Evolutionary conservation across 1,284 basidiomycete genomes (phyloP).

Genomic region (Ustilago sp.): DNA sequence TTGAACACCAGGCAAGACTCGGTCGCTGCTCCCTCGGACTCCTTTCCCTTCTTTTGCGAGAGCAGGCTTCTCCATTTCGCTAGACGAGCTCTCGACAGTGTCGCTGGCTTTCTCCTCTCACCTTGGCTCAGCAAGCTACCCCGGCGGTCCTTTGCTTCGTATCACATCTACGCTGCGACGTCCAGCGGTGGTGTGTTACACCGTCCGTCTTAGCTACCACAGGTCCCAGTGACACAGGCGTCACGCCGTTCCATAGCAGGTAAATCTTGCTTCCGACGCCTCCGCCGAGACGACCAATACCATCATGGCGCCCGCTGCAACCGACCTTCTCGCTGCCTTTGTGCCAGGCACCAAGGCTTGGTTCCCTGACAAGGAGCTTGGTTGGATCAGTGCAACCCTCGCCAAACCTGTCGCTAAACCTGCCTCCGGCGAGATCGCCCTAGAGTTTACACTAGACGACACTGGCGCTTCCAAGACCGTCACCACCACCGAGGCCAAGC

Average conservation of each 20-base stretch:
- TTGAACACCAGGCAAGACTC: conserved; percentile 8
- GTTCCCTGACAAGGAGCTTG: conserved; percentile 91
- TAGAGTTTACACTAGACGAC: conserved; percentile 65
- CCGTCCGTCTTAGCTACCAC: not conserved
- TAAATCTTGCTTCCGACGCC: not conserved
- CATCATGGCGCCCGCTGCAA: conserved; percentile 50
- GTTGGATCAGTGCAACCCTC: conserved; percentile 91
- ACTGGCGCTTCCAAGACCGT: conserved; percentile 57
- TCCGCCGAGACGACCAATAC: not conserved
- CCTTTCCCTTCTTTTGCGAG: conserved; percentile 13
- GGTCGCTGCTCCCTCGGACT: conserved; percentile 8
- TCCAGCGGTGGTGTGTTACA: not conserved
- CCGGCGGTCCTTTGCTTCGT: conserved; percentile 22
- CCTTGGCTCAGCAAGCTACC: conserved; percentile 25
- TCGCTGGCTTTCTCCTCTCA: conserved; percentile 6
- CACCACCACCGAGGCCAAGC: conserved; percentile 56
- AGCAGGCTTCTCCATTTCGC: conserved; percentile 39
- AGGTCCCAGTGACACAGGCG: conserved; percentile 11
- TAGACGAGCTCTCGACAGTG: conserved; percentile 5
- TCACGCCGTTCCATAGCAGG: not conserved
- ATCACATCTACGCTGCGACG: not conserved
- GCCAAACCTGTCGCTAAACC: conserved; percentile 70
- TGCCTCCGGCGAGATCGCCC: conserved; percentile 51
- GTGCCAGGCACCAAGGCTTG: conserved; percentile 70
- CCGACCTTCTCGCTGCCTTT: conserved; percentile 65